These are phyloP conservation scores for Chaetomium cochliodes DNA, from an alignment of 495 filamentous ascomycete genomes.

Conservation along the genomic window DNA sequence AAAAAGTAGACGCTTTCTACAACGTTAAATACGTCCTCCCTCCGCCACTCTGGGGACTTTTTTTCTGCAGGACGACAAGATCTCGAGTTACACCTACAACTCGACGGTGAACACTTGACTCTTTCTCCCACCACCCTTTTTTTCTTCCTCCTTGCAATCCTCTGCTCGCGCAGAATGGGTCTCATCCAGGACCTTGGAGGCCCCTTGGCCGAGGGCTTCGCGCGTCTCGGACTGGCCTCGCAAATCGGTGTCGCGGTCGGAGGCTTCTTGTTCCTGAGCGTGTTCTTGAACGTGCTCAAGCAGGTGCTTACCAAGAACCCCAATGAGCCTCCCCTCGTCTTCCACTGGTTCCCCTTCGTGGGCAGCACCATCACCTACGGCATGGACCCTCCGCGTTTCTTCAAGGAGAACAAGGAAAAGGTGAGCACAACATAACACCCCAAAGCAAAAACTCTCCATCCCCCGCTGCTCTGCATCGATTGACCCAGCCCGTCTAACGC, in stretches of 20 bases:
- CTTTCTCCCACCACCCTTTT: constrained; percentile 6
- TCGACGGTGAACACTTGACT: not conserved
- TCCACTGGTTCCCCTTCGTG: constrained; percentile 78
- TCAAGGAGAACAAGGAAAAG: constrained; percentile 66
- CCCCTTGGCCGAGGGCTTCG: constrained; percentile 46
- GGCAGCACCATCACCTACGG: constrained; percentile 79
- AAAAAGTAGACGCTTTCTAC: constrained; percentile 12
- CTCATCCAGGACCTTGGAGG: constrained; percentile 48
- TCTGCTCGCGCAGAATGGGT: constrained; percentile 43
- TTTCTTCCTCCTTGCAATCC: not conserved
- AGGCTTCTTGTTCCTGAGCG: constrained; percentile 50
- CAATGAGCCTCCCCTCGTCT: constrained; percentile 76
- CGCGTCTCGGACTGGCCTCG: constrained; percentile 42
- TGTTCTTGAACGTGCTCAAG: constrained; percentile 64
- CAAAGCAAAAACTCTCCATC: no score
- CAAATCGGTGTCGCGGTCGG: constrained; percentile 48
- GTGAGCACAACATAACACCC: constrained; percentile 44
- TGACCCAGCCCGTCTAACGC: constrained; percentile 9
- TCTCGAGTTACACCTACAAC: not conserved
- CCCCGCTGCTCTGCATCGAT: no score
- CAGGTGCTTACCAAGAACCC: constrained; percentile 70
- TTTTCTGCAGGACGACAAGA: constrained; percentile 1
- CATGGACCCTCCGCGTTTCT: constrained; percentile 80
- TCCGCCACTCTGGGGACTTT: not conserved
- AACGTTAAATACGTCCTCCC: constrained; percentile 2